phyloP scores from a whole-genome alignment of 1,284 basidiomycete genomes.

The Ganoderma leucocontextum region DNA sequence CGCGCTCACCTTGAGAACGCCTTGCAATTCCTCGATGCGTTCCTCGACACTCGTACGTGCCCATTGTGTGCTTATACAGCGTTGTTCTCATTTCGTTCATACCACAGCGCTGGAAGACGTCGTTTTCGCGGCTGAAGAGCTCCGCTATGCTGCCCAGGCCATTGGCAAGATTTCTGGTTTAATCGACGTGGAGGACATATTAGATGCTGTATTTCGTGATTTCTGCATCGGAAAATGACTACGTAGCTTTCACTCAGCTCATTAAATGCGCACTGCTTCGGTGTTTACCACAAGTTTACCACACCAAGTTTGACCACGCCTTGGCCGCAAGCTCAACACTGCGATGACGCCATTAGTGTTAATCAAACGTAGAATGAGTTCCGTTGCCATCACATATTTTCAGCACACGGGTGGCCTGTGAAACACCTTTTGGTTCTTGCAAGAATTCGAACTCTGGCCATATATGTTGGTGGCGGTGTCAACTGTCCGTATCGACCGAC shows the following conservation, averaged over 20 bases:
- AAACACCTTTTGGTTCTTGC: no score
- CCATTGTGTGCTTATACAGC: conserved; percentile 6
- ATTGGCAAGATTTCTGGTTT: conserved; percentile 83
- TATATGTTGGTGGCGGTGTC: no score
- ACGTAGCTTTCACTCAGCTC: background rate
- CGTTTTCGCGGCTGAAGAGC: conserved; percentile 84
- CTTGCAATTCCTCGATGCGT: conserved; percentile 69
- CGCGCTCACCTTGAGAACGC: conserved; percentile 78
- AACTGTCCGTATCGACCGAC: no score
- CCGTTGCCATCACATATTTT: no score
- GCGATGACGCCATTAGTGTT: no score
- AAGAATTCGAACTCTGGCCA: no score
- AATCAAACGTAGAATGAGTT: no score
- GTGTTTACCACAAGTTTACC: no score
- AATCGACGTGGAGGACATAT: conserved; percentile 79
- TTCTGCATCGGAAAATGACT: conserved; percentile 86
- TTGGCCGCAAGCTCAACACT: no score
- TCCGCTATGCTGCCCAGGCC: conserved; percentile 83
- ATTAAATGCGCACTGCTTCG: background rate
- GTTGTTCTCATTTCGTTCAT: conserved; percentile 9
- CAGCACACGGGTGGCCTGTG: no score
- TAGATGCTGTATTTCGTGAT: conserved; percentile 83
- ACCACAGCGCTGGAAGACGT: conserved; percentile 60
- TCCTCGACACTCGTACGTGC: conserved; percentile 63
- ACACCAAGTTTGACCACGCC: no score